These are phyloP conservation scores for Pisolithus albus DNA, from an alignment of 768 basidiomycete genomes.

Conservation along the genomic window DNA sequence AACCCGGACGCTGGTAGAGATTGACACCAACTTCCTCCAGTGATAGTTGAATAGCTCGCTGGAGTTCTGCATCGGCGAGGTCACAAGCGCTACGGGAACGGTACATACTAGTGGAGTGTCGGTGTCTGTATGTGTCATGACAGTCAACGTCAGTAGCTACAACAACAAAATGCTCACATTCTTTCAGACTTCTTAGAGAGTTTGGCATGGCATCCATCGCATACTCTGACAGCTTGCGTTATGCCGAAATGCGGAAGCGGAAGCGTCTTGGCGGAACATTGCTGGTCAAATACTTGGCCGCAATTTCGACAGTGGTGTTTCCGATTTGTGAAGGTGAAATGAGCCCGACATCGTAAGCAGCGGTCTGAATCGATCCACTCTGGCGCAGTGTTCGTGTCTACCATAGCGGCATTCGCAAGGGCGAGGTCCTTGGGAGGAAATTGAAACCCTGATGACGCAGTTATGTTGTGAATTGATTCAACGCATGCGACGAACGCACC, in stretches of 20 bases:
- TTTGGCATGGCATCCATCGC: slow-evolving; percentile 84
- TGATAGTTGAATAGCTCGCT: slow-evolving; percentile 88
- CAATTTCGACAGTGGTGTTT: slow-evolving; percentile 99
- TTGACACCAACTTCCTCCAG: slow-evolving; percentile 63
- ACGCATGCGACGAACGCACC: slow-evolving; percentile 39
- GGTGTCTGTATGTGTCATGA: slow-evolving; percentile 32
- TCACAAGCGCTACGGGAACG: slow-evolving; percentile 54
- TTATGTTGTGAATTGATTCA: not conserved
- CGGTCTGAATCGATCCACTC: slow-evolving; percentile 97
- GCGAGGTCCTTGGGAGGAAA: slow-evolving; percentile 79
- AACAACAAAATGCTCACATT: slow-evolving; percentile 32
- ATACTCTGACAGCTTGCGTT: slow-evolving; percentile 85
- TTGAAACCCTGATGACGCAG: slow-evolving; percentile 49
- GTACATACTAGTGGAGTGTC: slow-evolving; percentile 49
- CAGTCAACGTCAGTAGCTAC: not conserved
- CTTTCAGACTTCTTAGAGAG: slow-evolving; percentile 58
- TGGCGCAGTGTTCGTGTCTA: slow-evolving; percentile 85
- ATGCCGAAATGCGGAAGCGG: slow-evolving; percentile 92
- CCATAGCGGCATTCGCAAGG: slow-evolving; percentile 72
- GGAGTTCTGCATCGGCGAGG: slow-evolving; percentile 78
- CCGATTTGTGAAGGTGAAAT: slow-evolving; percentile 92
- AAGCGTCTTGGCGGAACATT: slow-evolving; percentile 80
- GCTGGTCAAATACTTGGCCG: slow-evolving; percentile 92
- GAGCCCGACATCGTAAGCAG: slow-evolving; percentile 84
- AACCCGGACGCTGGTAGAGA: slow-evolving; percentile 53